Evolutionary conservation across 1,284 basidiomycete species (phyloP), one percentile per base, ranked within the genome.

Genomic region (Ustilago shanxiensis): DNA sequence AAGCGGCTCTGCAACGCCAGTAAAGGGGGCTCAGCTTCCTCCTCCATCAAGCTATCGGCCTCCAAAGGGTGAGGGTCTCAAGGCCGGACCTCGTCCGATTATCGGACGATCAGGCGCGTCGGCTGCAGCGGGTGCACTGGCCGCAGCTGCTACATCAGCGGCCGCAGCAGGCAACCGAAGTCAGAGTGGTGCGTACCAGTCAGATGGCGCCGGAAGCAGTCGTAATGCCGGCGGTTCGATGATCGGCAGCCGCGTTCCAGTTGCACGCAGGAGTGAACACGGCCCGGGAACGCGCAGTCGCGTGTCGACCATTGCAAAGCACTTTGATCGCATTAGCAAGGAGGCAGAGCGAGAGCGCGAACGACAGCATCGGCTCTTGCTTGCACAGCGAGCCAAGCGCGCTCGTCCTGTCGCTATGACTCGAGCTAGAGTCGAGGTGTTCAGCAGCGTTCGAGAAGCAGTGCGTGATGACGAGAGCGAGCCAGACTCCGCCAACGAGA

Each of bases 371-470:
- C 86, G 87, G n/a, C 80, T 88, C 16, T 26, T 78, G 56, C 56
- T 78, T 26, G 71, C 72, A 16, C 76, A 74, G 28, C 56, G 72
- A 0, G 72, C 72, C 11, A 74, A 72, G 54, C 91, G 93, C 49
- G 94, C 95, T n/a, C 91, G 96, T 41, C 96, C 97, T 2, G 94
- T 99, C 9, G 93, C 93, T 8, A 92, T 92, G 35, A 93, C 95
- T 3, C 91, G 92, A 60, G 95, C 95, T 8, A 95, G 92, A 69
- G 93, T 98, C 0, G 92, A 95, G 83, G 91, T 98, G 41, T 91
- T 98, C 52, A 92, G 93, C 76, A 97, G 93, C 80, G 91, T 98
- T 72, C 92, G 93, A 82, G 95, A 98, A 81, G 95, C 94, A 0
- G 93, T 98, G 80, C 90, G 90, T 67, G 95, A 97, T 81, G 93